Evolutionary conservation across 2,329 filamentous ascomycete genomes (phyloP), one percentile per base, ranked within the genome.

Genomic region (Fusarium avenaceum): DNA sequence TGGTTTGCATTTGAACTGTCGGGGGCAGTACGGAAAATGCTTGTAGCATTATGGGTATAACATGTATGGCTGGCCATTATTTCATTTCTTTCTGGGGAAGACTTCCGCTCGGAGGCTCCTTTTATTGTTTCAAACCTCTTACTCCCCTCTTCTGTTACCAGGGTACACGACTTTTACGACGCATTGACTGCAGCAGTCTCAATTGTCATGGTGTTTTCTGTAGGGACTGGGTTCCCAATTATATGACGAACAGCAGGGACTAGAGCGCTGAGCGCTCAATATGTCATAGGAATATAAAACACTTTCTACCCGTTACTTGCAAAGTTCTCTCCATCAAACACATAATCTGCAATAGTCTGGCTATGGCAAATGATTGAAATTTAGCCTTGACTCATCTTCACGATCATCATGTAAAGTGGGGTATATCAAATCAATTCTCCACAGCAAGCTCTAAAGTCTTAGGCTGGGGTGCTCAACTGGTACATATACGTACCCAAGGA

Each of bases 31-130:
- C 42, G 38, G 38, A 50, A 40, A 51, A 58, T 57, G 51, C 35
- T 57, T 58, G 47, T 53, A 51, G 56, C 52, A 62, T 53, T 50
- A 51, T 40, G 43, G 28, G 40, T 43, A 47, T 48, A 52, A 57
- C 17, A 33, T 49, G 47, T 70, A 51, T 70, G 67, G 57, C 70
- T 72, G 70, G 72, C 54, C 65, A 61, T 69, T 67, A 30, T 59
- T 53, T 54, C 40, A 30, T 53, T 52, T 67, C 35, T 58, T 59
- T 47, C 60, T 47, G 54, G 61, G 60, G 40, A 51, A n/a, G 19
- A 42, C 14, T 24, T 48, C 28, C 48, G 20, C 8, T 45, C 39
- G 48, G 38, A 48, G 46, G 58, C 24, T 45, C 54, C 39, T 24
- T 49, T 55, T 60, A 57, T 46, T 60, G 45, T 61, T 64, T 49